Evolutionary conservation across 1,284 basidiomycete species (phyloP), one percentile per base, ranked within the genome.

Genomic region (Malassezia equina): DNA sequence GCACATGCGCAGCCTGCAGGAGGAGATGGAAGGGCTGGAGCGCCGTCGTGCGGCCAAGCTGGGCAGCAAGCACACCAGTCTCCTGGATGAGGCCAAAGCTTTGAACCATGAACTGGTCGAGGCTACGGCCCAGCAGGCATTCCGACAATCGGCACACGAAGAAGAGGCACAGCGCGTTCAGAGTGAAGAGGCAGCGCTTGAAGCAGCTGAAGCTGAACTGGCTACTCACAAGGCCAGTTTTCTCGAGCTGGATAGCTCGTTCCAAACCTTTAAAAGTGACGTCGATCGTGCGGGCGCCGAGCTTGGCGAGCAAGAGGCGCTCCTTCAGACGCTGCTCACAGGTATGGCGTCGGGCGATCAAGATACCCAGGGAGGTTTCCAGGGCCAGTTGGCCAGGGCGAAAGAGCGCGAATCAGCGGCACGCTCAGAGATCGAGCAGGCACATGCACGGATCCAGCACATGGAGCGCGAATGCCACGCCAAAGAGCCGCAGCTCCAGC

Each of bases 311-410:
- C 82, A 85, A 15, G 93, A 98, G 75, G 89, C 91, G 69, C 84
- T 99, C n/a, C 80, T 98, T 0, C 93, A 96, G 75, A 90, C 88
- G 0, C 82, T 98, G 9, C 80, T 93, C 39, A 98, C 93, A 0
- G 94, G 94, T 44, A 82, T 98, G 17, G 85, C 86, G 0, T 80
- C 81, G 1, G 71, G 69, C 9, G 78, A 78, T 34, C 81, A 83
- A 4, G 73, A 75, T 25, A 86, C 89, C 8, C 52, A 61, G 19
- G 90, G 91, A 9, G 91, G 91, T 0, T 99, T 95, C 76, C 86
- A 96, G 82, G 94, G 91, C 25, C 90, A 95, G 73, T 81, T 99
- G 24, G 88, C 90, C 2, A 85, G 88, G n/a, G 88, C 90, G 0
- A 83, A 84, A 61, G 82, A 82, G 1, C 82, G 83, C 8, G 78